Percentiles rank a stretch among this genome's conserved stretches.
Conservation (phyloP, 805 yeast species). For the Schwanniomyces pseudopolymorphus region DNA sequence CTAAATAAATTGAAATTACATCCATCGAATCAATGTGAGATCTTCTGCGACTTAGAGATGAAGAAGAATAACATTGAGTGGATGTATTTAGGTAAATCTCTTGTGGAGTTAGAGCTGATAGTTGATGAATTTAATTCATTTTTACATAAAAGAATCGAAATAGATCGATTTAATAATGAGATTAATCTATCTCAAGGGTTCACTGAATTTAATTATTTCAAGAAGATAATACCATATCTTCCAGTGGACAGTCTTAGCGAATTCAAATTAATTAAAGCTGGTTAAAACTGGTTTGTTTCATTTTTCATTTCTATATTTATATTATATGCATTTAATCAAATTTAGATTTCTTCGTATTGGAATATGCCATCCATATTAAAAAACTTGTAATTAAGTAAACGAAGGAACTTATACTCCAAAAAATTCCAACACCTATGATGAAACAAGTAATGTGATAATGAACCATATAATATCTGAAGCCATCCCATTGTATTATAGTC, state of each 20-base stretch:
- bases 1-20: conserved; percentile 1
- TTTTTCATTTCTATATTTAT: neutral
- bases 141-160: conserved; percentile 28
- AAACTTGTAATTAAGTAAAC: conserved; percentile 28
- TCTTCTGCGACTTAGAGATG: conserved; percentile 1
- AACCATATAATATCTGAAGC: conserved; percentile 41
- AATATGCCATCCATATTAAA: conserved; percentile 16
- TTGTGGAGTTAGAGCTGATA: conserved; percentile 51
- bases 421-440: conserved; percentile 33
- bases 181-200: conserved; percentile 6
- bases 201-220: conserved; percentile 35
- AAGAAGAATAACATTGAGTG: conserved; percentile 14
- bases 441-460: conserved; percentile 32
- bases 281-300: conserved; percentile 9
- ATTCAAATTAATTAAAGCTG: conserved; percentile 30
- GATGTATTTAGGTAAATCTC: conserved; percentile 43
- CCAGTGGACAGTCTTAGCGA: conserved; percentile 35
- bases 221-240: conserved; percentile 38
- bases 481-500: conserved; percentile 36
- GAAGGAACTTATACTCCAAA: conserved; percentile 35
- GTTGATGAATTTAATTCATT: conserved; percentile 49
- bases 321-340: conserved; percentile 3
- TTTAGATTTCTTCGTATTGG: conserved; percentile 3
- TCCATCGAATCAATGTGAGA: conserved; percentile 4
- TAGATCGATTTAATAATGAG: conserved; percentile 22